phyloP scores from a whole-genome alignment of 306 rosid genomes.

The Heteromeles arbutifolia region DNA sequence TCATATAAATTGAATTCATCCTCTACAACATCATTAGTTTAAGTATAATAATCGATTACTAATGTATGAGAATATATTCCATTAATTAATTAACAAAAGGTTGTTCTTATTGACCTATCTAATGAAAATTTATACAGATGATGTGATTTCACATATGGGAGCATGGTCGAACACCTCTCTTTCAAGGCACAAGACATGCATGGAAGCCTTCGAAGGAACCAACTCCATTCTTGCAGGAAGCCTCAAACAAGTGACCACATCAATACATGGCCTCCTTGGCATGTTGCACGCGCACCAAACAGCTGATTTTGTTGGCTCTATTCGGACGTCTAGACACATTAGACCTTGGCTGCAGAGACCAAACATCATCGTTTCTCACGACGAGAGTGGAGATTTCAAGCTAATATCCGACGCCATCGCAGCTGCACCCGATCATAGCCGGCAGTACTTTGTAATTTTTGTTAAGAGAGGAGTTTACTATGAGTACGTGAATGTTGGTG shows the following conservation, averaged over 20 bases:
- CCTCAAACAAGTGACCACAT: slow-evolving; percentile 1
- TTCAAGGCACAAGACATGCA: background rate
- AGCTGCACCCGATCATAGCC: slow-evolving; percentile 6
- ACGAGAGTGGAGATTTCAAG: slow-evolving; percentile 3
- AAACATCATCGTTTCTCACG: background rate
- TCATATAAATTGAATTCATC: no score
- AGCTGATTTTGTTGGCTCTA: background rate
- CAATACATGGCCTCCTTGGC: background rate
- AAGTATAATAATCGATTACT: no score
- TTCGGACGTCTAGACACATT: background rate
- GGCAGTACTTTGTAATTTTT: background rate
- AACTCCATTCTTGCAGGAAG: background rate
- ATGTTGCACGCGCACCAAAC: background rate
- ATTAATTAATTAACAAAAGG: no score
- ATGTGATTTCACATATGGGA: background rate
- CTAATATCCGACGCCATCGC: background rate
- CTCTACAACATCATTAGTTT: no score
- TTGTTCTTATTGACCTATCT: no score
- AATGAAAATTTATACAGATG: background rate
- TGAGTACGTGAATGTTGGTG: slow-evolving; percentile 4
- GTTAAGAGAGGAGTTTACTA: slow-evolving; percentile 3
- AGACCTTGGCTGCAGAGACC: background rate
- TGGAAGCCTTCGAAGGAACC: background rate
- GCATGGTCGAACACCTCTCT: background rate
- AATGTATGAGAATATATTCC: no score